A percentile compares a stretch with the other conserved stretches of the same genome.
Evolutionary conservation across 176 grass and related monocot genomes (phyloP).

Genomic region (Oryza officinalis): DNA sequence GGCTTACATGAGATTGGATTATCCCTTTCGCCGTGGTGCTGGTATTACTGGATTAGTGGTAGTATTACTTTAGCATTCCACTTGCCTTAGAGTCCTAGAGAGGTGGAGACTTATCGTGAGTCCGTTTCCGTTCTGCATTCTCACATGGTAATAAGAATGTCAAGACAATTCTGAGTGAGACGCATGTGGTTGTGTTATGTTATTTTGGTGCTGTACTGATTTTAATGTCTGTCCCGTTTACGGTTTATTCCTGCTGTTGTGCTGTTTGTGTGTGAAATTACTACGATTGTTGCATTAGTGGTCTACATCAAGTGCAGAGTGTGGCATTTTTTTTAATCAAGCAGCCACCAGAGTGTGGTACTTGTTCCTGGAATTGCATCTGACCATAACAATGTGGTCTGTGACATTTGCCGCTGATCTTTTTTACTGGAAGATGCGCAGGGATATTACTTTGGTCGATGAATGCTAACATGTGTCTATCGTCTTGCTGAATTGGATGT

Average conservation of each 20-base stretch:
- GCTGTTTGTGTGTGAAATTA: neutral
- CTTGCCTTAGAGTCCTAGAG: constrained; percentile 2
- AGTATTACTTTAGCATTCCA: constrained; percentile 12
- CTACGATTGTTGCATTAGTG: neutral
- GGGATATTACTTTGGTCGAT: neutral
- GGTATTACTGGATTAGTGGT: constrained; percentile 35
- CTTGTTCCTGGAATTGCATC: neutral
- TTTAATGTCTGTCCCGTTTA: neutral
- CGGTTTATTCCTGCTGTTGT: neutral
- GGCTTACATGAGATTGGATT: constrained; percentile 34
- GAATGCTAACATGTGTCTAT: neutral
- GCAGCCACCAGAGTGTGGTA: neutral
- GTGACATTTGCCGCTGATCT: neutral
- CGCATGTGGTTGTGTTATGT: neutral
- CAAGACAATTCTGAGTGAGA: constrained; percentile 23
- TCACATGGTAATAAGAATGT: constrained; percentile 43
- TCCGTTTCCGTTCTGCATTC: neutral
- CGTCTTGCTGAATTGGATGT: neutral
- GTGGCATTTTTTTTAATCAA: neutral
- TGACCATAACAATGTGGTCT: neutral
- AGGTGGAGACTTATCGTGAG: neutral
- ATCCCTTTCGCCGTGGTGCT: constrained; percentile 19
- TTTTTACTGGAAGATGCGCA: neutral
- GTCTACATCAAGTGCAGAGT: neutral
- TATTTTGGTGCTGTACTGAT: constrained; percentile 3